Conservation (phyloP, 257 asterid species). For the Marsdenia floribunda region DNA sequence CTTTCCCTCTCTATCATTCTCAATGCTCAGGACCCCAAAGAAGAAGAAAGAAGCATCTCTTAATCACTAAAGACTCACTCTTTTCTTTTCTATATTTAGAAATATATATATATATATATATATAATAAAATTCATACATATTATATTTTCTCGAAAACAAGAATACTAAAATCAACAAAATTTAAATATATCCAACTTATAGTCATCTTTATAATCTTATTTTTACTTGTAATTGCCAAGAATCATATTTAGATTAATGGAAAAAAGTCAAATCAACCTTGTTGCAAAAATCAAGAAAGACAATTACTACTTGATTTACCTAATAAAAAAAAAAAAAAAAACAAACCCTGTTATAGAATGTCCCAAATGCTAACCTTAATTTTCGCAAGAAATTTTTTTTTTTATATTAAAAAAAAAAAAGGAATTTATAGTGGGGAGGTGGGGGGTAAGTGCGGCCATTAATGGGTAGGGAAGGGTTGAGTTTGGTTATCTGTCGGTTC, state of each 20-base stretch:
- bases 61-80: neutral
- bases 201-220: no score
- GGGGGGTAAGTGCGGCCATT: neutral
- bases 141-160: no score
- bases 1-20: neutral
- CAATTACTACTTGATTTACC: neutral
- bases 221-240: no score
- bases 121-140: no score
- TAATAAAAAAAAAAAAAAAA: neutral
- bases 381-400: neutral
- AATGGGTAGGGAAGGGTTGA: neutral
- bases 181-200: no score
- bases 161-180: no score
- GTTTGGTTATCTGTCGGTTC: neutral
- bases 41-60: no score
- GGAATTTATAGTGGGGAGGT: neutral
- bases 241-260: neutral
- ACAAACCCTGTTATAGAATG: neutral
- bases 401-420: no score
- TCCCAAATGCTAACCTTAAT: conserved; percentile 1
- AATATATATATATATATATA: no score
- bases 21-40: neutral
- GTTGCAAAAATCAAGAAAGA: neutral
- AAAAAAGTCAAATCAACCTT: neutral
- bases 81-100: no score